Percentiles rank a stretch among this genome's conserved stretches.
Conservation (phyloP, 2,329 filamentous ascomycete species). For the Scedosporium minutisporum region DNA sequence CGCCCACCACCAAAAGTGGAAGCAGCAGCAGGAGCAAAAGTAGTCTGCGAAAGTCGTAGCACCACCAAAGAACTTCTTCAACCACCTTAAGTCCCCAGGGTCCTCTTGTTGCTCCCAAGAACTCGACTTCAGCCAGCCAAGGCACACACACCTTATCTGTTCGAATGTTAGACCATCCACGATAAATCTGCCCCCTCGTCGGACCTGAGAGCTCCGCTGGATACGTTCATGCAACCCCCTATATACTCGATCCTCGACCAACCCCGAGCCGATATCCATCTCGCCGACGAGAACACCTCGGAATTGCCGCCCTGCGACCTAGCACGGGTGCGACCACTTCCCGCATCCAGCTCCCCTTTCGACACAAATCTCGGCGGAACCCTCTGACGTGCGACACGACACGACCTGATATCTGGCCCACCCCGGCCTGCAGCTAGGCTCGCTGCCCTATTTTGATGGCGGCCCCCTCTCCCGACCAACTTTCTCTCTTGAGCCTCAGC, state of each 20-base stretch:
- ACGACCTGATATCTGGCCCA: background rate
- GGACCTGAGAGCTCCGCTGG: background rate
- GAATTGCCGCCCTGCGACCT: background rate
- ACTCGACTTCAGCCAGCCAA: slow-evolving; percentile 5
- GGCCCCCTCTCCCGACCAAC: background rate
- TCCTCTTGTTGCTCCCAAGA: slow-evolving; percentile 3
- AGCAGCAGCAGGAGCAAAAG: background rate
- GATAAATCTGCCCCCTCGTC: background rate
- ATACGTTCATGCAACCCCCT: background rate
- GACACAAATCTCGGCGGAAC: background rate
- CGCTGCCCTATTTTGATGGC: background rate
- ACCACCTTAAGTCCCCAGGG: background rate
- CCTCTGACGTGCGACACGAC: background rate
- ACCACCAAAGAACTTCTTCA: background rate
- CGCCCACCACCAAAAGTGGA: background rate
- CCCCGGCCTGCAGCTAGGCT: slow-evolving; percentile 1
- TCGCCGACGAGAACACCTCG: background rate
- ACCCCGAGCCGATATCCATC: background rate
- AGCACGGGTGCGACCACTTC: background rate
- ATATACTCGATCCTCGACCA: background rate
- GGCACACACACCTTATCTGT: background rate
- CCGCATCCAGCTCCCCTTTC: background rate
- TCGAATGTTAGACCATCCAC: background rate
- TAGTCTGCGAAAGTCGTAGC: background rate
- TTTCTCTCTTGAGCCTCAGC: background rate